Evolutionary conservation across 331 rosid species (phyloP), one percentile per base, ranked within the genome.

Genomic region (Telfairia occidentalis): DNA sequence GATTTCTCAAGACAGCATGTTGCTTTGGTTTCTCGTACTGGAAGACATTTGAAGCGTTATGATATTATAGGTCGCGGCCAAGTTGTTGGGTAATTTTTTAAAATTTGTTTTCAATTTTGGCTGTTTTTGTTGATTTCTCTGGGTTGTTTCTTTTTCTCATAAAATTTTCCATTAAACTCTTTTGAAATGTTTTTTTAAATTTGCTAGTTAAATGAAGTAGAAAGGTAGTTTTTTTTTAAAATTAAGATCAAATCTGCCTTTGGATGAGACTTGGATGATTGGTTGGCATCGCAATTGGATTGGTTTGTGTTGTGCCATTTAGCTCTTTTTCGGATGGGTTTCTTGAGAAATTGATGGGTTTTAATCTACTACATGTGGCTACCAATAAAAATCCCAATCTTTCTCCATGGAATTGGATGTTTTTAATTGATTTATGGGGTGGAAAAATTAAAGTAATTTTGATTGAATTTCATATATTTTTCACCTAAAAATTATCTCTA

Each of bases 11-110:
- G 89, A 89, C 81, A 88, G 82, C 79, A 86, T 77, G 63, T 89
- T 0, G 83, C 89, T 76, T 85, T 93, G 89, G 96, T 89, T 32
- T 80, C 98, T 86, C 98, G 98, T 76, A 90, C 97, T 1, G 98
- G 98, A 10, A 79, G 98, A 45, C 89, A 90, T 55, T 79, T 93
- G 81, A 97, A 93, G 78, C 92, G 98, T 23, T 93, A 90, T 18
- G 80, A 77, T 73, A 82, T 45, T 77, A 85, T 80, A 53, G 97
- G 98, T 61, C 94, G 91, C 60, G 97, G 98, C 50, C 98, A 86
- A 93, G 98, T 93, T 71, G 98, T 93, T 1, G 98, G 98, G 98
- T 93, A 82, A 52, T 92, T 93, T 42, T 72, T 73, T 76, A 0
- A n/a, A 48, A 5, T 49, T 49, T 49, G 7, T 2, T 50, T 7